Evolutionary conservation across 192 early-diverging fungal genomes (phyloP), one percentile per base, ranked within the genome.

Genomic region (Phycomyces nitens): DNA sequence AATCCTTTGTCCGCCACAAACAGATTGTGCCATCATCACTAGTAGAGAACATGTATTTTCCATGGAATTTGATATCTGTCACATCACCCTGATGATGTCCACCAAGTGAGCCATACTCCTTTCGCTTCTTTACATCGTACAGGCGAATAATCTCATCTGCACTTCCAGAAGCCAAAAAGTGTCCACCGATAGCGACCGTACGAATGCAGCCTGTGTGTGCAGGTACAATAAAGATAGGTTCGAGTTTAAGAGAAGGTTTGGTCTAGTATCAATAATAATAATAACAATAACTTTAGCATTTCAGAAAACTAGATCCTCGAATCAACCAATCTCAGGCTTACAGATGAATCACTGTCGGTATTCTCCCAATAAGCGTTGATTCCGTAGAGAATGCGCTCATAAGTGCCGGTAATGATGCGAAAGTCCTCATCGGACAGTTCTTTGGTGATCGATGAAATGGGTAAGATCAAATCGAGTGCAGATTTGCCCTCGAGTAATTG

Each of bases 311-410:
- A n/a, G n/a, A n/a, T n/a, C n/a, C 29, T 34, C 29, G 3, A 34
- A 34, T 34, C 29, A 34, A 34, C 7, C 29, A 7, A 34, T 34
- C 29, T 34, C 29, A 34, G 29, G 7, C 29, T 40, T 66, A 60
- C 62, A n/a, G 60, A 24, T 14, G 50, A 34, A 34, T 34, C 50
- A 22, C 66, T 68, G 10, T 70, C 58, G 10, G 47, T 53, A 53
- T 69, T 68, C 38, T 78, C 66, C 87, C 80, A 85, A 27, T 79
- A 69, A 7, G 80, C 88, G 61, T 95, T 86, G 24, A 98, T 75
- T 11, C 95, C 96, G 71, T 98, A 99, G n/a, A 99, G 80, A 22
- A 98, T 83, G 14, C 96, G 88, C 74, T 99, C 97, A 72, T 99
- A 99, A 24, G 94, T 94, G 60, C 97, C 97, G 8, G 82, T 84